These are phyloP conservation scores for Venturia pyrina DNA, from an alignment of 2,329 filamentous ascomycete genomes.

Conservation along the genomic window DNA sequence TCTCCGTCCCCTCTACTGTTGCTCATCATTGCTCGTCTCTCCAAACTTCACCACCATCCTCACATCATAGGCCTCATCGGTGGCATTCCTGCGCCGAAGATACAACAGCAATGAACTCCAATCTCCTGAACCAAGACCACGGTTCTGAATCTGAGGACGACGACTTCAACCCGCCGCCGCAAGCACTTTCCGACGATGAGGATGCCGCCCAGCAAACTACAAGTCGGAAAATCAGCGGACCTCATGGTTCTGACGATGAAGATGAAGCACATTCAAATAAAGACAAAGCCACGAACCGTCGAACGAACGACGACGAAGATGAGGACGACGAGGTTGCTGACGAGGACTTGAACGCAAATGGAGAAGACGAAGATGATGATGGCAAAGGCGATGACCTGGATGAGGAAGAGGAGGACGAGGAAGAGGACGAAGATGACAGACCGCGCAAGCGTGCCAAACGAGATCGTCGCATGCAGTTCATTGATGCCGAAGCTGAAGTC, in stretches of 20 bases:
- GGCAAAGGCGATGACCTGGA: constrained; percentile 17
- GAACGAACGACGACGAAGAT: constrained; percentile 18
- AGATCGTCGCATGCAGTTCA: constrained; percentile 71
- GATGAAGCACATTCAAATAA: constrained; percentile 18
- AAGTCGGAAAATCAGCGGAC: constrained; percentile 11
- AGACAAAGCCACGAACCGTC: constrained; percentile 17
- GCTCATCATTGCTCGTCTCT: neutral
- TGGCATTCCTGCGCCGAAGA: neutral
- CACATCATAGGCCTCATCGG: neutral
- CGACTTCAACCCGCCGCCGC: constrained; percentile 78
- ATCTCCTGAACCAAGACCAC: neutral
- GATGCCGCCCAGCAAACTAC: constrained; percentile 25
- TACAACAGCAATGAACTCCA: neutral
- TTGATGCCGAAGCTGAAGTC: constrained; percentile 97
- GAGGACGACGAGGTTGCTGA: constrained; percentile 22
- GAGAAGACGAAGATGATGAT: constrained; percentile 36
- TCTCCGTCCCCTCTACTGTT: neutral
- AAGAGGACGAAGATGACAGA: constrained; percentile 42
- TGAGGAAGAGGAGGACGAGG: constrained; percentile 20
- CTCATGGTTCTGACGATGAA: constrained; percentile 22
- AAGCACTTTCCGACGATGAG: constrained; percentile 64
- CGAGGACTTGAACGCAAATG: constrained; percentile 37
- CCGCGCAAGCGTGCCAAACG: constrained; percentile 71
- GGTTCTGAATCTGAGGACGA: constrained; percentile 59
- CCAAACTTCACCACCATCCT: neutral